Evolutionary conservation across 2,329 filamentous ascomycete genomes (phyloP), one percentile per base, ranked within the genome.

Genomic region (Claviceps sp.): DNA sequence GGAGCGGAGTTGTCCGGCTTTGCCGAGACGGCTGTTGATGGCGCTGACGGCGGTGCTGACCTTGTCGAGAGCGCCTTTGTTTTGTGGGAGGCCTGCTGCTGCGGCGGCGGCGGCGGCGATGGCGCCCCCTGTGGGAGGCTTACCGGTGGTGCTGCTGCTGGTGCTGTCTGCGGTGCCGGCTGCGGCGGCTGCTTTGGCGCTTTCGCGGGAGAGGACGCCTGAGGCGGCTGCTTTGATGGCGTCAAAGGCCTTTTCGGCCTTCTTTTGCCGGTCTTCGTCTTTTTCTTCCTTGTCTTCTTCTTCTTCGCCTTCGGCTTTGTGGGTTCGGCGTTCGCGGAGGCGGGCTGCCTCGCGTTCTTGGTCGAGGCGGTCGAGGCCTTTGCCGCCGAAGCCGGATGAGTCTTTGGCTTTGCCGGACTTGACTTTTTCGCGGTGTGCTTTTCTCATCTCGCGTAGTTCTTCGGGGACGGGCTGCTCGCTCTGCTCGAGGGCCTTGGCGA

Each of bases 371-470:
- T 97, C 93, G 37, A 98, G 76, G 54, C 93, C 93, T 65, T 95
- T 95, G 52, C 93, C 93, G 61, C 91, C 91, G 61, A 98, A 98
- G 2, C 93, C 93, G 53, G 85, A 88, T 22, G 82, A 84, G 56
- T 88, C 85, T 68, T 95, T 95, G 60, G 88, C 89, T 65, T 94
- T 93, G 48, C 91, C 93, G 7, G 84, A 78, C 69, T 95, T 95
- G 62, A 96, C 87, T 69, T 96, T 96, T 59, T 94, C 86, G 53
- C 84, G 78, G 69, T 94, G 95, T 1, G 79, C 74, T 62, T 82
- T 83, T 55, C 79, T 75, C 80, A 84, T 83, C 60, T 81, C 78
- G 38, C 75, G 71, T 13, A 84, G 70, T 38, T 74, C 72, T 57
- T 88, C 84, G 0, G 93, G 90, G 0, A 97, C 77, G 9, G 83